Conservation (phyloP, 2,329 filamentous ascomycete species). For the Pyrenophora tritici-repentis region DNA sequence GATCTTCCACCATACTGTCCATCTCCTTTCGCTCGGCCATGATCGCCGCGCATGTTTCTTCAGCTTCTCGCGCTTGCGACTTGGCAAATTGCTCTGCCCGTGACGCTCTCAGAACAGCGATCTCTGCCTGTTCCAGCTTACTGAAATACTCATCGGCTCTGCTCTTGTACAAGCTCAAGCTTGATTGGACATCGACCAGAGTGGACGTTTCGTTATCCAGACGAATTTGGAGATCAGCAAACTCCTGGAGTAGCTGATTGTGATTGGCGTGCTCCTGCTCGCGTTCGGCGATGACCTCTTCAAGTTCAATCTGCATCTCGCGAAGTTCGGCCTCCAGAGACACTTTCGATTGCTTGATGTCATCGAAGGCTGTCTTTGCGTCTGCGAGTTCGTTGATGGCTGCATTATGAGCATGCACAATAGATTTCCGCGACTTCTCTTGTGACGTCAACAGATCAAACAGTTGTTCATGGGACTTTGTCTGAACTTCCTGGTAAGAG, state of each 20-base stretch:
- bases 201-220: conserved; percentile 88
- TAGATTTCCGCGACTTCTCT: conserved; percentile 80
- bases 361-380: conserved; percentile 84
- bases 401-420: conserved; percentile 84
- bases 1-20: conserved; percentile 83
- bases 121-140: conserved; percentile 96
- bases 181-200: conserved; percentile 80
- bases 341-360: conserved; percentile 79
- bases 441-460: conserved; percentile 91
- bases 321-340: conserved; percentile 84
- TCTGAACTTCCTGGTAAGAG: conserved; percentile 86
- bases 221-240: conserved; percentile 89
- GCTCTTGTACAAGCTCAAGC: conserved; percentile 85
- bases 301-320: conserved; percentile 80
- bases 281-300: conserved; percentile 75
- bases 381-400: conserved; percentile 84
- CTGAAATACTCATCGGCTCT: conserved; percentile 95
- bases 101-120: conserved; percentile 88
- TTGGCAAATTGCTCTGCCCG: conserved; percentile 94
- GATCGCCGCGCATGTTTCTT: conserved; percentile 86
- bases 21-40: conserved; percentile 92
- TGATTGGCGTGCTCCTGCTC: conserved; percentile 90
- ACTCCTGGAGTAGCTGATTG: conserved; percentile 87
- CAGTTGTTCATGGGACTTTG: conserved; percentile 91
- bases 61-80: conserved; percentile 84